These are phyloP conservation scores for Ustilago loliicola DNA, from an alignment of 1,284 basidiomycete genomes.

Conservation along the genomic window DNA sequence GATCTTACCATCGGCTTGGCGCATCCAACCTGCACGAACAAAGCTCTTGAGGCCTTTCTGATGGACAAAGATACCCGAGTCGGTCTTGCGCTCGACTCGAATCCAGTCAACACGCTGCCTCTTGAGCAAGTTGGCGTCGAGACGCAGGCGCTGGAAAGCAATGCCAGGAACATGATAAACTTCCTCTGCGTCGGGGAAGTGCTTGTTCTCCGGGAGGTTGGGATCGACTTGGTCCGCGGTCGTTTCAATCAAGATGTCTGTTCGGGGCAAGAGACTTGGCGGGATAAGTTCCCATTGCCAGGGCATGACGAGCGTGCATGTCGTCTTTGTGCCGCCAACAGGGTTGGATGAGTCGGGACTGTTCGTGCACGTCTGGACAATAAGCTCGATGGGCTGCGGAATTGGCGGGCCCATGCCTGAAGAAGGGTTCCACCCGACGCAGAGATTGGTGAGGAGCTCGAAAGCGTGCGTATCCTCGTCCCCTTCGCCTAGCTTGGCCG, in stretches of 20 bases:
- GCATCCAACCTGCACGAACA: constrained; percentile 46
- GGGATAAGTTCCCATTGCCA: constrained; percentile 57
- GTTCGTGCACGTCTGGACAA: constrained; percentile 44
- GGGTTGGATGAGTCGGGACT: constrained; percentile 37
- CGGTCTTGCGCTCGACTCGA: constrained; percentile 49
- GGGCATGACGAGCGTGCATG: constrained; percentile 46
- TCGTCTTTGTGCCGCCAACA: constrained; percentile 14
- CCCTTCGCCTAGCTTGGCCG: constrained; percentile 24
- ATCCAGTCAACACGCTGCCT: constrained; percentile 49
- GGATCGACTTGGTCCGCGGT: constrained; percentile 15
- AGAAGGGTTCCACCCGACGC: constrained; percentile 50
- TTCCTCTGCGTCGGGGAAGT: constrained; percentile 47
- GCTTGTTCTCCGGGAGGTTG: constrained; percentile 20
- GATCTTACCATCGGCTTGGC: constrained; percentile 25
- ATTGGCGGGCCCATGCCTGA: constrained; percentile 38
- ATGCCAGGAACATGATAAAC: constrained; percentile 52
- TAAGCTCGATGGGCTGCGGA: constrained; percentile 48
- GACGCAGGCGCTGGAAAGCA: constrained; percentile 47
- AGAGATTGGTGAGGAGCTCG: constrained; percentile 63
- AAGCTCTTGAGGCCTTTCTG: constrained; percentile 47
- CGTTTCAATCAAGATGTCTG: constrained; percentile 25
- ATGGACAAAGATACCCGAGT: constrained; percentile 32
- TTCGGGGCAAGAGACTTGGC: constrained; percentile 38
- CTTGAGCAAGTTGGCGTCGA: constrained; percentile 39
- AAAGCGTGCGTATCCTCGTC: constrained; percentile 41